A percentile compares a stretch with the other conserved stretches of the same genome.
These are phyloP conservation scores for Pseudocercospora fuligena DNA, from an alignment of 2,329 filamentous ascomycete species.

Conservation along the genomic window DNA sequence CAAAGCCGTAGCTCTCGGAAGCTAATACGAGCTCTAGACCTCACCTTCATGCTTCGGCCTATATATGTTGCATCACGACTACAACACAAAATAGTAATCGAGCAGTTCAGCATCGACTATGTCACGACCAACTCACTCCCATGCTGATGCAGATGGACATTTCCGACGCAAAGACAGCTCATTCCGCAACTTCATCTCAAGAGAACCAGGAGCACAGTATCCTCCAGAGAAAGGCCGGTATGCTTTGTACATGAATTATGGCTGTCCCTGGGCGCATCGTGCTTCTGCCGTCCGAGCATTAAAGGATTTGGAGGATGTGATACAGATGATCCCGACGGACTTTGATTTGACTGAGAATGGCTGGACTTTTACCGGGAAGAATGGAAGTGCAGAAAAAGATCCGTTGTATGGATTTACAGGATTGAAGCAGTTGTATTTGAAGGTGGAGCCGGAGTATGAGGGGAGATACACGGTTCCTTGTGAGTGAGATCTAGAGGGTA, in stretches of 20 bases:
- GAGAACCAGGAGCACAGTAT: constrained; percentile 56
- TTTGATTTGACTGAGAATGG: constrained; percentile 54
- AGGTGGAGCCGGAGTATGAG: constrained; percentile 67
- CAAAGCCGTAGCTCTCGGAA: background rate
- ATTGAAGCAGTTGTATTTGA: constrained; percentile 75
- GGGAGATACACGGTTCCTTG: constrained; percentile 84
- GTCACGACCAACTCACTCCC: constrained; percentile 16
- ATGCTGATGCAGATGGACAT: constrained; percentile 52
- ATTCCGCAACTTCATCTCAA: constrained; percentile 63
- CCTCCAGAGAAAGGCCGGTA: constrained; percentile 65
- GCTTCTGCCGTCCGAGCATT: constrained; percentile 53
- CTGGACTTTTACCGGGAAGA: constrained; percentile 71
- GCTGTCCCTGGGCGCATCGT: constrained; percentile 68
- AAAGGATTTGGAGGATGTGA: constrained; percentile 56
- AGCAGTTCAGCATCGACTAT: background rate
- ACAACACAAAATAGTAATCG: background rate
- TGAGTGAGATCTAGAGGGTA: background rate
- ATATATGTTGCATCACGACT: background rate
- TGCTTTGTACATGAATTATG: constrained; percentile 63
- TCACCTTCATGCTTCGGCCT: background rate
- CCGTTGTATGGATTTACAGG: constrained; percentile 69
- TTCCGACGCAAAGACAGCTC: constrained; percentile 59
- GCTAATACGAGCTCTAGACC: background rate
- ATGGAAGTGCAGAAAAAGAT: constrained; percentile 61
- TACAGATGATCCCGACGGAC: constrained; percentile 55